phyloP scores from a whole-genome alignment of 2,329 filamentous ascomycete genomes.

The Epicoccum nigrum region DNA sequence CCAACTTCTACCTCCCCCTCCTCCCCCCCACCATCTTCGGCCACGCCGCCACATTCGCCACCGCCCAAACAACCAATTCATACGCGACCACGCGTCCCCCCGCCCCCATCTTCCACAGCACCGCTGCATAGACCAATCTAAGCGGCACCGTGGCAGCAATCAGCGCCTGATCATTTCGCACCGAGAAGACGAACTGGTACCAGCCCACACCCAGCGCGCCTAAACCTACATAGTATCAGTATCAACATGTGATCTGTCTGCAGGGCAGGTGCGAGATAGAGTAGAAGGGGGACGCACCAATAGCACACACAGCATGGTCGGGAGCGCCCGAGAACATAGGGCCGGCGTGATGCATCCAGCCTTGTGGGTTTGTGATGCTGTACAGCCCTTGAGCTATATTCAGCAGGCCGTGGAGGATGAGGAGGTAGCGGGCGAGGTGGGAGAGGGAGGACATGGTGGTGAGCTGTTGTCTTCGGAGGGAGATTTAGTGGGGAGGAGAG shows the following conservation, averaged over 20 bases:
- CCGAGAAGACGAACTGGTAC: slow-evolving; percentile 21
- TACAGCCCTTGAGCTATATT: slow-evolving; percentile 21
- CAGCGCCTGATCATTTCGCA: slow-evolving; percentile 14
- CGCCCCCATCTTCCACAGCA: background rate
- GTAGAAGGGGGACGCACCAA: background rate
- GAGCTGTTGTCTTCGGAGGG: background rate
- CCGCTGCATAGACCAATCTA: background rate
- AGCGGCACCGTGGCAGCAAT: slow-evolving; percentile 15
- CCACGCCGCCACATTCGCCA: background rate
- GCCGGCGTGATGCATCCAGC: background rate
- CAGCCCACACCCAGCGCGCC: slow-evolving; percentile 19
- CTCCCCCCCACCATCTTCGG: background rate
- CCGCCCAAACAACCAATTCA: slow-evolving; percentile 11
- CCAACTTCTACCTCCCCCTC: too few relatives aligned
- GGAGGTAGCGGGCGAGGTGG: slow-evolving; percentile 13
- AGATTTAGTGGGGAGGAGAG: too few relatives aligned
- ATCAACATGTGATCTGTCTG: too few relatives aligned
- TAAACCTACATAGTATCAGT: slow-evolving; percentile 8
- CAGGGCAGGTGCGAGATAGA: too few relatives aligned
- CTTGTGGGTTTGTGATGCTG: slow-evolving; percentile 3
- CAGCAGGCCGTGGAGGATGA: slow-evolving; percentile 17
- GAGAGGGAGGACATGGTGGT: background rate
- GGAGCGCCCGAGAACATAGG: background rate
- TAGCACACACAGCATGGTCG: background rate
- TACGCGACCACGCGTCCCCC: background rate